A percentile compares a stretch with the other conserved stretches of the same genome.
phyloP scores from a whole-genome alignment of 2,329 filamentous ascomycete species.

The Cladosporium colombiae region DNA sequence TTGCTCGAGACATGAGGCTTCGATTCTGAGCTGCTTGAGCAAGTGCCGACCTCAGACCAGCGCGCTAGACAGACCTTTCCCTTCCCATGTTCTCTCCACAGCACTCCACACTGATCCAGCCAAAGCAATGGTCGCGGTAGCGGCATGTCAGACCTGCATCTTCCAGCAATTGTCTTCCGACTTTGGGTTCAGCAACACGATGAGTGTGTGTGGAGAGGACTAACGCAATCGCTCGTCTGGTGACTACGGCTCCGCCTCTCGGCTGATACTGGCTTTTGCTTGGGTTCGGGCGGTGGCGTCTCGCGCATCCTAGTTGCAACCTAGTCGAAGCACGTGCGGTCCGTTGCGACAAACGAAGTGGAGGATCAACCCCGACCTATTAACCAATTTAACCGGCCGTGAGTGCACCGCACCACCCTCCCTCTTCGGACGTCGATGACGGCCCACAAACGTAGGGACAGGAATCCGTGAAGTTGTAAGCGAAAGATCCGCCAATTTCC shows the following conservation, averaged over 20 bases:
- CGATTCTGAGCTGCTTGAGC: not conserved
- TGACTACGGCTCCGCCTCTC: slow-evolving; percentile 6
- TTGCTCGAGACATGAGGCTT: not conserved
- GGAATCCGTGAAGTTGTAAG: not conserved
- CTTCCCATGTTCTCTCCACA: not conserved
- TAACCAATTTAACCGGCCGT: slow-evolving; percentile 14
- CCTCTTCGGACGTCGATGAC: not conserved
- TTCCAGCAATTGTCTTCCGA: not conserved
- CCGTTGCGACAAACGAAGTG: slow-evolving; percentile 14
- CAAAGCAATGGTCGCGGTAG: not conserved
- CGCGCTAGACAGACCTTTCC: not conserved
- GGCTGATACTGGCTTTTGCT: not conserved
- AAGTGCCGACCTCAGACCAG: slow-evolving; percentile 1
- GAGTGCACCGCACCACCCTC: not conserved
- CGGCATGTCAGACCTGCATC: not conserved
- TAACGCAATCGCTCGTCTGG: slow-evolving; percentile 1
- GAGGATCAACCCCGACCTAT: slow-evolving; percentile 15
- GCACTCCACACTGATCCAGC: not conserved
- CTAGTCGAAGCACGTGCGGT: slow-evolving; percentile 18
- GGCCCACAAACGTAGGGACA: not conserved
- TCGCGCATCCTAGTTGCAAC: slow-evolving; percentile 4
- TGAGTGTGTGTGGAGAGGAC: not conserved
- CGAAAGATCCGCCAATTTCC: not conserved
- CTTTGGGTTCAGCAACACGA: not conserved
- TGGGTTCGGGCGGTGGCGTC: slow-evolving; percentile 7